These are phyloP conservation scores for Hanseniaspora lindneri DNA, from an alignment of 805 yeast genomes.

Conservation along the genomic window DNA sequence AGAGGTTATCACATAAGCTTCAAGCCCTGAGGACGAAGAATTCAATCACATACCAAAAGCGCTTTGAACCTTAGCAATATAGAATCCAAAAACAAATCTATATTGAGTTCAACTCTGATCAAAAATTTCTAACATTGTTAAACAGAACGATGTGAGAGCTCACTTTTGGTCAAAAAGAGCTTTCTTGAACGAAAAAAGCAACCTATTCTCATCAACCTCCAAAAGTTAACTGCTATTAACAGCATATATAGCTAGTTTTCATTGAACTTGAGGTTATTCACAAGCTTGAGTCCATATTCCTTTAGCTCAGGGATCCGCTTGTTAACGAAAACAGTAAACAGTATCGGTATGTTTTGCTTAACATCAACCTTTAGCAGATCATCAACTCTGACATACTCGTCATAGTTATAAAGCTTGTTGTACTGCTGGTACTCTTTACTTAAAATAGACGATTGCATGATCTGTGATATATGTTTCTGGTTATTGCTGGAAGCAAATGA, in stretches of 20 bases:
- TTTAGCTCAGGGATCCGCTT: background rate
- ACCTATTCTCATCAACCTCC: too few species aligned
- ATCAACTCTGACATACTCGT: slow-evolving; percentile 1
- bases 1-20: too few species aligned
- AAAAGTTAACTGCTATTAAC: too few species aligned
- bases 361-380: slow-evolving; percentile 2
- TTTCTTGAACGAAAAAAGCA: too few species aligned
- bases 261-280: slow-evolving; percentile 4
- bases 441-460: background rate
- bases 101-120: too few species aligned
- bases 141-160: too few species aligned
- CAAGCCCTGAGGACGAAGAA: too few species aligned
- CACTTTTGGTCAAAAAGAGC: too few species aligned
- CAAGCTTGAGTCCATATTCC: background rate
- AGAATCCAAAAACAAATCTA: too few species aligned
- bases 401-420: slow-evolving; percentile 9
- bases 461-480: slow-evolving; percentile 12
- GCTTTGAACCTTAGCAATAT: too few species aligned
- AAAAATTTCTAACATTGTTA: too few species aligned
- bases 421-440: background rate
- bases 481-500: slow-evolving; percentile 10
- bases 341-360: slow-evolving; percentile 12
- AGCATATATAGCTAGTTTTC: slow-evolving; percentile 1
- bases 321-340: slow-evolving; percentile 6
- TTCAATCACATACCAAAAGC: too few species aligned